Conservation (phyloP, 306 rosid genomes). For the Dicorynia guianensis region DNA sequence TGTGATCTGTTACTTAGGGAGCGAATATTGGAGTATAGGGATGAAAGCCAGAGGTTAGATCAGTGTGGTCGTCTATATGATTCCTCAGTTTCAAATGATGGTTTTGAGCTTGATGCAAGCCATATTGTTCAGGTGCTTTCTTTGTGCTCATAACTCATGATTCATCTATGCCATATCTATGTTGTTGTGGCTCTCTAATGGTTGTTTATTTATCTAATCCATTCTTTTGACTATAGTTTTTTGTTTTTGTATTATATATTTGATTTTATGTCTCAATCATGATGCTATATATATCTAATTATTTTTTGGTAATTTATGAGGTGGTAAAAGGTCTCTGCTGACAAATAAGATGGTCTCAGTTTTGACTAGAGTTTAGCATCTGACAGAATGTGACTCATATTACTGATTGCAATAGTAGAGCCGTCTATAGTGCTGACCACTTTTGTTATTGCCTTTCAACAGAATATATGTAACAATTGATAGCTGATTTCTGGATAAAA, state of each 20-base stretch:
- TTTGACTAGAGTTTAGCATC: conserved; percentile 28
- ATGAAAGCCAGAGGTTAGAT: conserved; percentile 92
- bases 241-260: too few relatives aligned
- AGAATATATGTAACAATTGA: conserved; percentile 3
- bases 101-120: conserved; percentile 86
- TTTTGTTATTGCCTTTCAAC: conserved; percentile 2
- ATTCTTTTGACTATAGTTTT: background rate
- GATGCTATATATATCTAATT: background rate
- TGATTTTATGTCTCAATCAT: conserved; percentile 7
- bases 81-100: conserved; percentile 80
- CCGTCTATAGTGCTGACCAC: conserved; percentile 10
- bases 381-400: background rate
- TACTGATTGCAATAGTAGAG: conserved; percentile 7
- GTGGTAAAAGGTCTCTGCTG: background rate
- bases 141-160: background rate
- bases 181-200: background rate
- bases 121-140: conserved; percentile 83
- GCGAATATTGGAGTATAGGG: conserved; percentile 80
- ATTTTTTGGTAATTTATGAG: background rate
- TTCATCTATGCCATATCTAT: background rate
- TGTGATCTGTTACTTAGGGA: conserved; percentile 61
- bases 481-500: background rate
- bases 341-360: conserved; percentile 15
- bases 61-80: conserved; percentile 94
- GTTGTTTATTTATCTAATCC: conserved; percentile 28